Conservation (phyloP, 768 basidiomycete species). For the Austroboletus eburneus region DNA sequence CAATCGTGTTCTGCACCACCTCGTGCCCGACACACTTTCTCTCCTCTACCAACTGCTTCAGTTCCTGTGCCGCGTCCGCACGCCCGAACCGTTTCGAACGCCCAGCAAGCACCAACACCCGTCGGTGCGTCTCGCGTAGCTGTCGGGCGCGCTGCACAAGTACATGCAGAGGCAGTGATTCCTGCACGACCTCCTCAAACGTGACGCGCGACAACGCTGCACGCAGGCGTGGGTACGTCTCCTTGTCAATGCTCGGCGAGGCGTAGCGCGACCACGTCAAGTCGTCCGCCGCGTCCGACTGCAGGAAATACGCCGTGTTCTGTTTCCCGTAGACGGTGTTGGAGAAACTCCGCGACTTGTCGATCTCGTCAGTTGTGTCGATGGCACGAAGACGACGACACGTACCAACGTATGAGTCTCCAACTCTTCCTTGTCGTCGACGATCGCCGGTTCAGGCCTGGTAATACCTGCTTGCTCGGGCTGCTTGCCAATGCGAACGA, state of each 20-base stretch:
- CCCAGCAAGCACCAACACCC: constrained; percentile 65
- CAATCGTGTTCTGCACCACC: constrained; percentile 70
- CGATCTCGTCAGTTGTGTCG: too few relatives aligned
- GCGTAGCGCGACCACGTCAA: constrained; percentile 69
- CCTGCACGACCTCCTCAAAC: constrained; percentile 46
- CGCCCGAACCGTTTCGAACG: constrained; percentile 69
- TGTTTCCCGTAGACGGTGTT: constrained; percentile 72
- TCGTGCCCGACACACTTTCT: constrained; percentile 10
- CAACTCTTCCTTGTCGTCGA: constrained; percentile 46
- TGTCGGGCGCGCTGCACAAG: constrained; percentile 42
- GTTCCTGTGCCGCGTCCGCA: constrained; percentile 56
- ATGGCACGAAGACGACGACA: too few relatives aligned
- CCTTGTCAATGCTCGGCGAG: constrained; percentile 9
- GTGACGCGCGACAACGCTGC: constrained; percentile 57
- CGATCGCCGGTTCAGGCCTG: constrained; percentile 49
- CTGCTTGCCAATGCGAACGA: constrained; percentile 55
- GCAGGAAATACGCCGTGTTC: constrained; percentile 61
- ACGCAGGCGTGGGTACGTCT: constrained; percentile 4
- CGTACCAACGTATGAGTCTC: too few relatives aligned
- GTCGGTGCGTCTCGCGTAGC: constrained; percentile 28
- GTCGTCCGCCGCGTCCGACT: constrained; percentile 81
- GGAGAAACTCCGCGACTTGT: constrained; percentile 45
- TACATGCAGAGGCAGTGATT: constrained; percentile 53
- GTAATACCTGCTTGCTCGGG: constrained; percentile 43
- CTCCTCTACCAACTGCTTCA: constrained; percentile 45